phyloP scores from a whole-genome alignment of 2,329 filamentous ascomycete genomes.

The Sodiomyces alkalinus region DNA sequence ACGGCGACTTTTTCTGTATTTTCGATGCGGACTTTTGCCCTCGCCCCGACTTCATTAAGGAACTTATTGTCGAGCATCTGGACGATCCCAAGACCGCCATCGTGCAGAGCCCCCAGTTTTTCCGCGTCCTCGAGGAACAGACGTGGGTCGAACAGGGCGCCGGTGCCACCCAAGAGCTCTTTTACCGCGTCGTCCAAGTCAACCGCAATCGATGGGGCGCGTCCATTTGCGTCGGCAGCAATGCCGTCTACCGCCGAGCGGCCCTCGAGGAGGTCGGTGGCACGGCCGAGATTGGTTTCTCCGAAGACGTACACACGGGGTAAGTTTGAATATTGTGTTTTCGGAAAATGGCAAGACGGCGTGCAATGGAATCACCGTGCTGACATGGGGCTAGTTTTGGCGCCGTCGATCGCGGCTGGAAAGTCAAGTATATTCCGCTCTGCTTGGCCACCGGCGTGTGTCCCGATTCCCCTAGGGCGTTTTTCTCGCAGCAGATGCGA shows the following conservation, averaged over 20 bases:
- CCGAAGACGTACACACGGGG: slow-evolving; percentile 28
- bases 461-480: slow-evolving; percentile 23
- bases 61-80: slow-evolving; percentile 22
- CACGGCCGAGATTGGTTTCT: slow-evolving; percentile 25
- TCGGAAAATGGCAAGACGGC: too few species aligned
- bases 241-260: slow-evolving; percentile 22
- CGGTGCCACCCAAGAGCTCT: slow-evolving; percentile 23
- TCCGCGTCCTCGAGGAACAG: slow-evolving; percentile 20
- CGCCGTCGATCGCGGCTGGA: slow-evolving; percentile 25
- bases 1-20: slow-evolving; percentile 24
- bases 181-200: slow-evolving; percentile 26
- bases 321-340: slow-evolving; percentile 7
- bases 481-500: slow-evolving; percentile 28
- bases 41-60: slow-evolving; percentile 21
- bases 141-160: slow-evolving; percentile 28
- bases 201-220: slow-evolving; percentile 24
- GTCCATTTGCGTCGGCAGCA: slow-evolving; percentile 25
- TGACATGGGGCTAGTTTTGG: slow-evolving; percentile 14
- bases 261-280: slow-evolving; percentile 23
- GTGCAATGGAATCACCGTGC: too few species aligned
- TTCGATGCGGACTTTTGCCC: slow-evolving; percentile 28
- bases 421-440: slow-evolving; percentile 23
- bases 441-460: slow-evolving; percentile 26
- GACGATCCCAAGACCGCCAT: slow-evolving; percentile 22
- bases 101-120: slow-evolving; percentile 25